Conservation (phyloP, 176 grass and related monocot genomes). For the Aegilops umbellulata region DNA sequence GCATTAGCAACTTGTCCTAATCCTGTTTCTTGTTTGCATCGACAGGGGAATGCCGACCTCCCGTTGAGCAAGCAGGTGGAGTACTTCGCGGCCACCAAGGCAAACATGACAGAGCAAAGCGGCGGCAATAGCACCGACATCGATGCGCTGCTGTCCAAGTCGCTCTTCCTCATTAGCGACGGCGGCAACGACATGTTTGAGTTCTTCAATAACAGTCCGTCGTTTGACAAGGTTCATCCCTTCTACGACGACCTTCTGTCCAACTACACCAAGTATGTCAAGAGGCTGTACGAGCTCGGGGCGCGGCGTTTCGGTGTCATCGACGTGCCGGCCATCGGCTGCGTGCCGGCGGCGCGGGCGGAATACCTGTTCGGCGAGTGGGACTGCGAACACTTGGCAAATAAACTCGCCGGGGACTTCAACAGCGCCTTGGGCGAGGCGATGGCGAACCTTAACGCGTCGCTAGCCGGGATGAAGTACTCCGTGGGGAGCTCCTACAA, state of each 20-base stretch:
- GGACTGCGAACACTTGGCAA: too few species aligned
- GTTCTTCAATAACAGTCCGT: too few species aligned
- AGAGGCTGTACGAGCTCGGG: constrained; percentile 17
- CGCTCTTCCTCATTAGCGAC: constrained; percentile 53
- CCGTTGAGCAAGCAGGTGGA: constrained; percentile 51
- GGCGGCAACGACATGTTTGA: constrained; percentile 63
- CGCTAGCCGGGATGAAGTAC: constrained; percentile 34
- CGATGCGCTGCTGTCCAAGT: constrained; percentile 41
- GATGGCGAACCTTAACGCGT: constrained; percentile 9
- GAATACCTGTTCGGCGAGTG: too few species aligned
- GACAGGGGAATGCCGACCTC: constrained; percentile 27
- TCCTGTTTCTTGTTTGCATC: neutral
- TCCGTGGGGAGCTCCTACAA: constrained; percentile 53
- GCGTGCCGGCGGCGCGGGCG: too few species aligned
- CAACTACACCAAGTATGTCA: constrained; percentile 24
- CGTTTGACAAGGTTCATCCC: too few species aligned
- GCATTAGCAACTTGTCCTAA: neutral
- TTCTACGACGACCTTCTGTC: too few species aligned
- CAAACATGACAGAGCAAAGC: constrained; percentile 16
- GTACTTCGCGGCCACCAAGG: constrained; percentile 37
- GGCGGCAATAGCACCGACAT: neutral
- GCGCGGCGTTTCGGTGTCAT: constrained; percentile 42
- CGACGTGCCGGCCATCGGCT: constrained; percentile 48
- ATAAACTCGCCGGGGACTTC: too few species aligned
- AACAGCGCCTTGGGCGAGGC: too few species aligned